These are phyloP conservation scores for Lactarius pseudohatsudake DNA, from an alignment of 768 basidiomycete genomes.

Conservation along the genomic window DNA sequence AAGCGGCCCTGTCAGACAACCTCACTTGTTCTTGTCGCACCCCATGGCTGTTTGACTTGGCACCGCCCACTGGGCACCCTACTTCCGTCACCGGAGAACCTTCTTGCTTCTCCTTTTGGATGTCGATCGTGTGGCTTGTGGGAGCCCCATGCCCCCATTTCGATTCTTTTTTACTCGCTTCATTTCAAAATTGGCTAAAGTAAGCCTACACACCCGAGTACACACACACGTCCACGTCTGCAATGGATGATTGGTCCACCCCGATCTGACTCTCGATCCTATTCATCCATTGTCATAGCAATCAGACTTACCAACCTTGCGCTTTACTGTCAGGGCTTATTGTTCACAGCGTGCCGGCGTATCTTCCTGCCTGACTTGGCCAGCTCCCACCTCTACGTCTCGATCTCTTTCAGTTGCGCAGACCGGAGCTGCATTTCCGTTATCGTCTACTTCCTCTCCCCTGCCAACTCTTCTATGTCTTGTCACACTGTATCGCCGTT, in stretches of 20 bases:
- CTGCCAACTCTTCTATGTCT: slow-evolving; percentile 3
- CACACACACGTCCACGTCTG: background rate
- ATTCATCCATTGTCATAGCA: slow-evolving; percentile 19
- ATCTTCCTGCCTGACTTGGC: slow-evolving; percentile 16
- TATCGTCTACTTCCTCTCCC: background rate
- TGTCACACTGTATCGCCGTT: background rate
- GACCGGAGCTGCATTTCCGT: slow-evolving; percentile 9
- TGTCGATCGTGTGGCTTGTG: slow-evolving; percentile 14
- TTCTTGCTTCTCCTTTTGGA: slow-evolving; percentile 13
- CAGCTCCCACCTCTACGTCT: background rate
- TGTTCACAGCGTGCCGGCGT: slow-evolving; percentile 7
- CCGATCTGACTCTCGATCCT: slow-evolving; percentile 7
- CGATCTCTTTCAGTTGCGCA: slow-evolving; percentile 6
- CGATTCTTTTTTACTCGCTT: slow-evolving; percentile 7
- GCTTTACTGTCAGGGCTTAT: slow-evolving; percentile 1
- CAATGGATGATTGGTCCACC: background rate
- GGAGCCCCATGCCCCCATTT: slow-evolving; percentile 11
- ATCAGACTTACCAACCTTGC: background rate
- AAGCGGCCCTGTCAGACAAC: slow-evolving; percentile 15
- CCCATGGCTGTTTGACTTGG: slow-evolving; percentile 9
- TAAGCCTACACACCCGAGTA: background rate
- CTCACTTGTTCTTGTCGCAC: slow-evolving; percentile 3
- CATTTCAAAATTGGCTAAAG: slow-evolving; percentile 11
- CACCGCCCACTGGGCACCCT: slow-evolving; percentile 13
- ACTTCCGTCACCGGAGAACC: slow-evolving; percentile 6